Evolutionary conservation across 1,284 basidiomycete species (phyloP).

Genomic region (Cryptococcus floricola): DNA sequence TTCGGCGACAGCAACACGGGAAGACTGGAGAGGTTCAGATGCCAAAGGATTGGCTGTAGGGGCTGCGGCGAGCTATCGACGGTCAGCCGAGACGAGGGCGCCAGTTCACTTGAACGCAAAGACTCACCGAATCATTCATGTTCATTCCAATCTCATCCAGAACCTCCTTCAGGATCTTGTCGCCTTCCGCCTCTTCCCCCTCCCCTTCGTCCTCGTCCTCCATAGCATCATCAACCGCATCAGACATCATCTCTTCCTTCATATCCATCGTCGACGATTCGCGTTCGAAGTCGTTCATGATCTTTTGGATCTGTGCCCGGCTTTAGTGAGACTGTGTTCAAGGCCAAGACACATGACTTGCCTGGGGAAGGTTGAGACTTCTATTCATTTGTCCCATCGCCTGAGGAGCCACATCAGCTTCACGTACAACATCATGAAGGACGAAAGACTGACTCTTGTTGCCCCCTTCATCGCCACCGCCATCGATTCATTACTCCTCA

Average conservation of each 20-base stretch:
- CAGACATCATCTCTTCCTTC: conserved; percentile 99
- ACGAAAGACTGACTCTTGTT: conserved; percentile 64
- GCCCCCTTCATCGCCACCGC: conserved; percentile 98
- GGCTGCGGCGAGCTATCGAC: conserved; percentile 65
- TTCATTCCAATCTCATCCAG: conserved; percentile 95
- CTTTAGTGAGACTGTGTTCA: neutral
- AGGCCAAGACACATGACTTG: conserved; percentile 10
- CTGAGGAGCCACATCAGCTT: conserved; percentile 50
- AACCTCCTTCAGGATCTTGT: conserved; percentile 93
- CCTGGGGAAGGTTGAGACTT: conserved; percentile 80
- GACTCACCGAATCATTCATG: conserved; percentile 78
- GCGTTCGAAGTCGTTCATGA: conserved; percentile 97
- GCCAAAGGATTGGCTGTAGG: conserved; percentile 65
- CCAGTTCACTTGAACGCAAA: neutral
- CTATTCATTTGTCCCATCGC: conserved; percentile 99
- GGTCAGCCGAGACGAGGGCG: conserved; percentile 68
- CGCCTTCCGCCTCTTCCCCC: conserved; percentile 81
- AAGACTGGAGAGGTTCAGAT: conserved; percentile 61
- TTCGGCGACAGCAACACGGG: conserved; percentile 69
- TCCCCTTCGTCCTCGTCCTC: conserved; percentile 88
- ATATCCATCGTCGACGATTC: conserved; percentile 99
- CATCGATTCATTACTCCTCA: conserved; percentile 98
- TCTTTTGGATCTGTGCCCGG: conserved; percentile 71
- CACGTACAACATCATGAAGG: neutral
- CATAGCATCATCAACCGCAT: conserved; percentile 98